phyloP scores from a whole-genome alignment of 805 yeast genomes.

The Kazachstania psychrophila region DNA sequence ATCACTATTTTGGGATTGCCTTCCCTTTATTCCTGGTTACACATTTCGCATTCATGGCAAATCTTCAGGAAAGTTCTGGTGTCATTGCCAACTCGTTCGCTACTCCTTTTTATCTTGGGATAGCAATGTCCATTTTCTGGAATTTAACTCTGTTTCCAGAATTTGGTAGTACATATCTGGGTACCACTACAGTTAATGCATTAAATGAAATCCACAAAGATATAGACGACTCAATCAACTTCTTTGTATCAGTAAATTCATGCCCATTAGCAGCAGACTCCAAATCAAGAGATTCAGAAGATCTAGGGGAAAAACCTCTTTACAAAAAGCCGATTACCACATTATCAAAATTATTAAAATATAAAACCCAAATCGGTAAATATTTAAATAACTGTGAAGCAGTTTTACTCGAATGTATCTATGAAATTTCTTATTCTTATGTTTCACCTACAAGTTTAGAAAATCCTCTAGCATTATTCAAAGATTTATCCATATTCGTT shows the following conservation, averaged over 20 bases:
- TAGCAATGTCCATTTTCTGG: conserved; percentile 36
- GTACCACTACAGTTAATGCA: conserved; percentile 34
- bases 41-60: conserved; percentile 39
- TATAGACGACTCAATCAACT: conserved; percentile 32
- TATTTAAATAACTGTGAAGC: conserved; percentile 31
- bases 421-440: conserved; percentile 41
- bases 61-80: conserved; percentile 27
- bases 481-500: conserved; percentile 27
- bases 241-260: conserved; percentile 28
- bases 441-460: conserved; percentile 37
- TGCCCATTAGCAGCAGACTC: not conserved
- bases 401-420: conserved; percentile 39
- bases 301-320: conserved; percentile 5
- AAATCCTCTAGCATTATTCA: conserved; percentile 29
- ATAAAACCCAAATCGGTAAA: conserved; percentile 28
- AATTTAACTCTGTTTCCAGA: conserved; percentile 41
- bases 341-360: conserved; percentile 29
- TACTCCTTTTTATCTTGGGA: conserved; percentile 39
- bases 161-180: conserved; percentile 42
- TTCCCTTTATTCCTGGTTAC: conserved; percentile 42
- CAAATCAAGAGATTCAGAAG: not conserved
- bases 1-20: conserved; percentile 38
- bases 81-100: conserved; percentile 32
- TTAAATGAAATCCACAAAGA: conserved; percentile 35
- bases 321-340: conserved; percentile 20